phyloP scores from a whole-genome alignment of 768 basidiomycete genomes.

The Leccinum incarnatum region DNA sequence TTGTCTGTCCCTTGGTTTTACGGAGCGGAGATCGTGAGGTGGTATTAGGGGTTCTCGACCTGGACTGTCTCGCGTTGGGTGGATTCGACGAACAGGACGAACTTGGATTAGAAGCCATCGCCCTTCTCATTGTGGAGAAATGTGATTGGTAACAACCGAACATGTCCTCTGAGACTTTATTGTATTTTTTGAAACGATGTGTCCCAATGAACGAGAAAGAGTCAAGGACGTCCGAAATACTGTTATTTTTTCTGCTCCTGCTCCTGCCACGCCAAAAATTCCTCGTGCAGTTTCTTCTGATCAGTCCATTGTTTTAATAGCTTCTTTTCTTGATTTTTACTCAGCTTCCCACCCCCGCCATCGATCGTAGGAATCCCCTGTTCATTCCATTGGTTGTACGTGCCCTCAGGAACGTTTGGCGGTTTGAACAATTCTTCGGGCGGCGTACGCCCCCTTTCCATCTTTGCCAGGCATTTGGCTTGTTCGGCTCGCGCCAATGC shows the following conservation, averaged over 20 bases:
- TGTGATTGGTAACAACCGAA: slow-evolving; percentile 57
- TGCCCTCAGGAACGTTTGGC: slow-evolving; percentile 67
- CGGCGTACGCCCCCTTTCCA: slow-evolving; percentile 80
- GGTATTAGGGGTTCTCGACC: slow-evolving; percentile 67
- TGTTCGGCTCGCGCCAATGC: slow-evolving; percentile 62
- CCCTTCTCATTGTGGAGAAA: slow-evolving; percentile 54
- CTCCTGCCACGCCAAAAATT: slow-evolving; percentile 57
- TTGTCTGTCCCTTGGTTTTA: slow-evolving; percentile 75
- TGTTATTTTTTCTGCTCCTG: slow-evolving; percentile 16
- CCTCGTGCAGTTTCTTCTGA: slow-evolving; percentile 80
- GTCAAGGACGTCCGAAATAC: not conserved
- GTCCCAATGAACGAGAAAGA: not conserved
- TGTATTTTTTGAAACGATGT: not conserved
- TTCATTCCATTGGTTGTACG: slow-evolving; percentile 84
- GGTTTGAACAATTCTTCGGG: slow-evolving; percentile 84
- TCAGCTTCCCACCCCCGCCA: slow-evolving; percentile 77
- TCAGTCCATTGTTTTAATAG: slow-evolving; percentile 64
- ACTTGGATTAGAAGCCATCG: slow-evolving; percentile 73
- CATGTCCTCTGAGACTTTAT: slow-evolving; percentile 10
- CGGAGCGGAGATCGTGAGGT: slow-evolving; percentile 29
- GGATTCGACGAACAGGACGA: slow-evolving; percentile 80
- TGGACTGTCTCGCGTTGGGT: slow-evolving; percentile 71
- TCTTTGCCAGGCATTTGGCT: slow-evolving; percentile 65
- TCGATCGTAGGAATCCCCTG: slow-evolving; percentile 85
- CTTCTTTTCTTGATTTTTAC: slow-evolving; percentile 79